phyloP scores from a whole-genome alignment of 352 stramenopile genomes.

The Phytophthora brassicae region DNA sequence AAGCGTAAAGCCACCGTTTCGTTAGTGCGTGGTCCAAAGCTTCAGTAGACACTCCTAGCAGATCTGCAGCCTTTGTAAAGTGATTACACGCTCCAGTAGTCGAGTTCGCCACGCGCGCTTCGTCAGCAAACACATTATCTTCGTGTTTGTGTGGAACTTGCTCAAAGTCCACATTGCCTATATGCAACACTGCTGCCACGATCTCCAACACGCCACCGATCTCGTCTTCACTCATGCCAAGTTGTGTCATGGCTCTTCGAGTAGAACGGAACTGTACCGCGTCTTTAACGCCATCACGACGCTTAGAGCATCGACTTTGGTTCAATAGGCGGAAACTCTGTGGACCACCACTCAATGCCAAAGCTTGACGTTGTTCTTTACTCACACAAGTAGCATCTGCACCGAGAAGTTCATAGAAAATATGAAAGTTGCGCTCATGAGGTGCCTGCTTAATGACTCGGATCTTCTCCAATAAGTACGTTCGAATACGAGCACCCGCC shows the following conservation, averaged over 20 bases:
- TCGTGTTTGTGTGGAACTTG: constrained; percentile 30
- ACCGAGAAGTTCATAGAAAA: constrained; percentile 85
- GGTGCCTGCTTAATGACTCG: constrained; percentile 79
- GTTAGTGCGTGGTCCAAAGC: constrained; percentile 63
- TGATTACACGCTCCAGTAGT: constrained; percentile 24
- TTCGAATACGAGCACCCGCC: constrained; percentile 83
- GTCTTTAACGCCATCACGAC: constrained; percentile 72
- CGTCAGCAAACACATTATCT: constrained; percentile 35
- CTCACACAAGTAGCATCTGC: constrained; percentile 31
- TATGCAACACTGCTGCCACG: constrained; percentile 82
- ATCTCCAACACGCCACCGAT: constrained; percentile 69
- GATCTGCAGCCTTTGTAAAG: constrained; percentile 52
- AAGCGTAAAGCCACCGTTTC: constrained; percentile 59
- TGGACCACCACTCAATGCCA: constrained; percentile 38
- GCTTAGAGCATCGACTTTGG: constrained; percentile 66
- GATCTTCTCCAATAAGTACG: constrained; percentile 95
- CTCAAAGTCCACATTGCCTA: constrained; percentile 86
- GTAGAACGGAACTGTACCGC: constrained; percentile 63
- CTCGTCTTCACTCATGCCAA: constrained; percentile 68
- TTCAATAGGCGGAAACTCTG: constrained; percentile 66
- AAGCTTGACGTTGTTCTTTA: constrained; percentile 32
- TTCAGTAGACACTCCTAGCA: constrained; percentile 61
- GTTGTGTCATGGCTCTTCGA: constrained; percentile 68
- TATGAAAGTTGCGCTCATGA: constrained; percentile 87
- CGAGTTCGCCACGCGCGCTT: constrained; percentile 23